These are phyloP conservation scores for Schrenkiella parvula DNA, from an alignment of 345 rosid genomes.

Conservation along the genomic window DNA sequence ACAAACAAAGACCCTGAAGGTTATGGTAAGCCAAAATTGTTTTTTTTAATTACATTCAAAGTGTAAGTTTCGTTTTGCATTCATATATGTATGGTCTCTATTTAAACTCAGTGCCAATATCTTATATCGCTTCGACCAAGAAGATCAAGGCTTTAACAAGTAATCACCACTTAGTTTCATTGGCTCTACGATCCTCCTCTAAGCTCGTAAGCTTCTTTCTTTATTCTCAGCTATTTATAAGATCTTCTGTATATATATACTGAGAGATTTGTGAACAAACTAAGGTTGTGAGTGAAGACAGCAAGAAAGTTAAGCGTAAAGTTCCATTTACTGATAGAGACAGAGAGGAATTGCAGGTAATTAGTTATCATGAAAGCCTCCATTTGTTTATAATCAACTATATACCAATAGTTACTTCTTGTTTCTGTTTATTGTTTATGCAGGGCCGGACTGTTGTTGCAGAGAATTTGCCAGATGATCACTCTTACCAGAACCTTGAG, in stretches of 20 bases:
- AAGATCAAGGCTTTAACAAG: constrained; percentile 72
- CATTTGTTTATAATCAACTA: background rate
- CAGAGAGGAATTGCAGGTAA: constrained; percentile 75
- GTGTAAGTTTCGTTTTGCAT: background rate
- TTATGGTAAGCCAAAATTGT: constrained; percentile 51
- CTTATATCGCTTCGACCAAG: constrained; percentile 72
- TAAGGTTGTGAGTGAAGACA: constrained; percentile 72
- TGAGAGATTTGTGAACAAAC: background rate
- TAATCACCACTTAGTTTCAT: constrained; percentile 57
- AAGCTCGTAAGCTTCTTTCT: constrained; percentile 62
- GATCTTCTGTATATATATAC: background rate
- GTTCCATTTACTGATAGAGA: constrained; percentile 74
- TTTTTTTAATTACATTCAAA: background rate
- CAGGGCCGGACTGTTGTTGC: constrained; percentile 79
- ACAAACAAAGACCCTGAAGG: constrained; percentile 84
- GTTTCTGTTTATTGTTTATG: constrained; percentile 13
- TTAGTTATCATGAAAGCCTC: constrained; percentile 17
- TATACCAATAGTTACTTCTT: background rate
- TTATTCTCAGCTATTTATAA: background rate
- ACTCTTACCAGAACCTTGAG: constrained; percentile 91
- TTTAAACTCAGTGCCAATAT: constrained; percentile 52
- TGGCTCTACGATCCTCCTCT: constrained; percentile 73
- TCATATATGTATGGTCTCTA: background rate
- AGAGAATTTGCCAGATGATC: constrained; percentile 98
- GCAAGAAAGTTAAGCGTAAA: constrained; percentile 73